A percentile compares a stretch with the other conserved stretches of the same genome.
phyloP scores from a whole-genome alignment of 805 yeast genomes.

The Maudiozyma pseudohumilis region DNA sequence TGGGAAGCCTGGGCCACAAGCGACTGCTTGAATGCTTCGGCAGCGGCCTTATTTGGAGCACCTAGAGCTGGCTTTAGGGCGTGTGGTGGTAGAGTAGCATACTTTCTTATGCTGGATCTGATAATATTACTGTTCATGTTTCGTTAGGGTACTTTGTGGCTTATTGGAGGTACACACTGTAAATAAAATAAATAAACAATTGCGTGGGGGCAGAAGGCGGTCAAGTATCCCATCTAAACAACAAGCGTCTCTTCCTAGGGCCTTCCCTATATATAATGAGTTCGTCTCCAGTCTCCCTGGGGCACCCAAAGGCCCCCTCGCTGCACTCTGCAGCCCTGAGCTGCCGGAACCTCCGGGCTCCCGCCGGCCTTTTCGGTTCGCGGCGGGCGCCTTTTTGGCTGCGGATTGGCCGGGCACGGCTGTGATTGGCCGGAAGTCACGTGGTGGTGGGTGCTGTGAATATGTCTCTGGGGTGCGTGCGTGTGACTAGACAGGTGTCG shows the following conservation, averaged over 20 bases:
- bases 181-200: not conserved
- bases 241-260: too few species aligned
- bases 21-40: conserved; percentile 55
- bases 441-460: not conserved
- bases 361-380: conserved; percentile 1
- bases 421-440: conserved; percentile 3
- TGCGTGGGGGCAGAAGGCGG: not conserved
- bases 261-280: not conserved
- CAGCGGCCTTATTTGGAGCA: conserved; percentile 44
- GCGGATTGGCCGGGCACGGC: not conserved
- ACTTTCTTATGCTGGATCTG: conserved; percentile 21
- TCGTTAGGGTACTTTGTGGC: not conserved
- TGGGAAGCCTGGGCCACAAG: conserved; percentile 64
- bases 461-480: not conserved
- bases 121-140: conserved; percentile 3
- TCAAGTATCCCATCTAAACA: not conserved
- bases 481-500: too few species aligned
- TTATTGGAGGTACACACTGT: not conserved
- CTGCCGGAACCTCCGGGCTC: not conserved
- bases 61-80: conserved; percentile 41
- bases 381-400: not conserved
- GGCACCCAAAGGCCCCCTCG: not conserved
- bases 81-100: conserved; percentile 32
- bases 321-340: not conserved
- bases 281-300: not conserved